phyloP scores from a whole-genome alignment of 129 eudicot genomes.

The Helichrysum umbraculigerum region DNA sequence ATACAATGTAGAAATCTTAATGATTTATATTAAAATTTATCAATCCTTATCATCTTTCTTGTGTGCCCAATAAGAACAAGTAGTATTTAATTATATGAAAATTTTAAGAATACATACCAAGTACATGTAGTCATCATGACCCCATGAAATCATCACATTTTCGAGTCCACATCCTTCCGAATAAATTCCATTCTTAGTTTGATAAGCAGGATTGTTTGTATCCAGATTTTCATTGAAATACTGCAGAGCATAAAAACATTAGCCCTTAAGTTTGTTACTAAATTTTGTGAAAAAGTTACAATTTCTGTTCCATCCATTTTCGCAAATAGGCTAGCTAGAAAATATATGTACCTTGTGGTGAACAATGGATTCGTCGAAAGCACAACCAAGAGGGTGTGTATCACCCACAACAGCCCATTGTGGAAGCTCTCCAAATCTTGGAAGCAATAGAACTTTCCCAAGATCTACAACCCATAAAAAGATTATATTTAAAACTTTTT shows the following conservation, averaged over 20 bases:
- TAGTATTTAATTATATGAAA: background rate
- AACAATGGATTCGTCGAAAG: slow-evolving; percentile 77
- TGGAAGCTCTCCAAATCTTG: slow-evolving; percentile 81
- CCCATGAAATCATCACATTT: slow-evolving; percentile 87
- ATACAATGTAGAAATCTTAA: background rate
- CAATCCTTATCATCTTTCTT: background rate
- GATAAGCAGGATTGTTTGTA: slow-evolving; percentile 53
- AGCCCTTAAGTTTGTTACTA: background rate
- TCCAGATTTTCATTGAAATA: slow-evolving; percentile 69
- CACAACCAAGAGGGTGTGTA: slow-evolving; percentile 93
- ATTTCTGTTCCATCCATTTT: no score
- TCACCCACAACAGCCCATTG: slow-evolving; percentile 98
- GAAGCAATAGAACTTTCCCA: slow-evolving; percentile 78
- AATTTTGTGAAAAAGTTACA: no score
- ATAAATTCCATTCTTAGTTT: slow-evolving; percentile 69
- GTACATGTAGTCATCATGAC: slow-evolving; percentile 95
- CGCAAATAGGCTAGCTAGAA: no score
- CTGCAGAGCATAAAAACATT: slow-evolving; percentile 30
- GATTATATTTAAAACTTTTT: background rate
- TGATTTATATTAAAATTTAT: no score
- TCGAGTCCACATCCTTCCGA: slow-evolving; percentile 80
- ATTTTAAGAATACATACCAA: slow-evolving; percentile 44
- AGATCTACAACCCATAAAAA: slow-evolving; percentile 43
- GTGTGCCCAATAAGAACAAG: background rate
- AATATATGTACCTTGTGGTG: slow-evolving; percentile 63